phyloP scores from a whole-genome alignment of 2,329 filamentous ascomycete species.

The Fusarium musae region DNA sequence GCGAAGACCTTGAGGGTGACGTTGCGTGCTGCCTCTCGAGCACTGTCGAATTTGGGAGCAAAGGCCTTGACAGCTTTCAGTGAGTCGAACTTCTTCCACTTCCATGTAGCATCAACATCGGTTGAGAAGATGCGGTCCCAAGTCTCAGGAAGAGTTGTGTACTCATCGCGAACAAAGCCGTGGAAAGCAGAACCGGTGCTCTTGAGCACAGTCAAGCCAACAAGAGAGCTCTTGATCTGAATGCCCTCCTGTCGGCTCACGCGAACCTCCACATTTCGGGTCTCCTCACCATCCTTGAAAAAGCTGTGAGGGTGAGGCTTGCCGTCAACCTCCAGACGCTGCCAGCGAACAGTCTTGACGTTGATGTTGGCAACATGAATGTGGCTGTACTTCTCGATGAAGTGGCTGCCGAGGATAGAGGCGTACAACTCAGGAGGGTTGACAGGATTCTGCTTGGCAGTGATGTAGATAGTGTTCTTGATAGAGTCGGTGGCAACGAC shows the following conservation, averaged over 20 bases:
- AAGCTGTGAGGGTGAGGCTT: conserved; percentile 96
- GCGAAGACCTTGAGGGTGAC: conserved; percentile 96
- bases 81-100: conserved; percentile 78
- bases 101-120: conserved; percentile 88
- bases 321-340: conserved; percentile 86
- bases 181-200: conserved; percentile 97
- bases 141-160: conserved; percentile 87
- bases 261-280: conserved; percentile 80
- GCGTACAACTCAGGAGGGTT: conserved; percentile 94
- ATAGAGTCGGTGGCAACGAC: conserved; percentile 97
- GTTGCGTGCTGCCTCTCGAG: conserved; percentile 79
- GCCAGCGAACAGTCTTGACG: conserved; percentile 89
- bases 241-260: conserved; percentile 76
- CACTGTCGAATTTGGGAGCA: conserved; percentile 77
- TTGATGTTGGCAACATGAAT: conserved; percentile 86
- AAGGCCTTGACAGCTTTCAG: conserved; percentile 74
- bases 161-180: conserved; percentile 92
- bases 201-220: conserved; percentile 89
- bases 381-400: conserved; percentile 87
- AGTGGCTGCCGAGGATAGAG: conserved; percentile 85
- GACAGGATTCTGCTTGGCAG: conserved; percentile 92
- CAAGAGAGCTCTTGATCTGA: conserved; percentile 79
- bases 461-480: conserved; percentile 97
- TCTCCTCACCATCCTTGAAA: conserved; percentile 88
- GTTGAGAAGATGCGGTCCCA: conserved; percentile 97